Base-by-base conservation (phyloP, 768 basidiomycete genomes). In the Aureoboletus auriporus region DNA sequence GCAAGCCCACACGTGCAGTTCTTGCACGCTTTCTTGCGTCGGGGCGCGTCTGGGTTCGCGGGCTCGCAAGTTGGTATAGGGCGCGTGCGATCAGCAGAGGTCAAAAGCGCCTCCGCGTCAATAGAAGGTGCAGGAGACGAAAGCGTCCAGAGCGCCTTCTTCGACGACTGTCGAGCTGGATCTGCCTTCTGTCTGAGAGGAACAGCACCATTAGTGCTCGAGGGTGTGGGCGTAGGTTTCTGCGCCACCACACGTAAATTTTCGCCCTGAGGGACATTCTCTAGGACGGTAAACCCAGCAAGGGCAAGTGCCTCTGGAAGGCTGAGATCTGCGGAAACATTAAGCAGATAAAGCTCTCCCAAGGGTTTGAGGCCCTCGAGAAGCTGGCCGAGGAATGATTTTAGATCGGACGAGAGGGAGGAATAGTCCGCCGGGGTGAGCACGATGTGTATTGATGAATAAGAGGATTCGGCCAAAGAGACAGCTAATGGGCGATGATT, bases 1-100 rank as follows among this genome's bases (percentile, higher is more conserved):
- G 89, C 86, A 49, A 99, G 77, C n/a, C 96, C 96, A 61, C 96
- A 99, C 3, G 91, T 81, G 69, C 96, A 99, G 64, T 82, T 83
- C 73, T 97, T 97, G 79, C 96, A 99, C 28, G 96, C 95, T 65
- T 83, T 86, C 75, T 88, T 92, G 58, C 87, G 74, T 54, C 86
- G 75, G n/a, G 82, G 78, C 12, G 75, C 75, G 20, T 67, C 64
- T 9, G 57, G 58, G 16, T 56, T 60, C 37, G 78, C 69, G 13
- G 89, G 89, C 62, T 87, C 89, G 56, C 89, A 91, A 6, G 79
- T 77, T 26, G 86, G 85, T 30, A 78, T 77, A 0, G 93, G 93
- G 3, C 91, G 83, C 29, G 74, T 75, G 49, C 85, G 84, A 64
- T 98, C 95, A 34, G 80, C 86, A 23, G 83, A 75, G 10, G 93